Base-by-base conservation (phyloP, 1,284 basidiomycete genomes). In the Ustilago xerochloae region DNA sequence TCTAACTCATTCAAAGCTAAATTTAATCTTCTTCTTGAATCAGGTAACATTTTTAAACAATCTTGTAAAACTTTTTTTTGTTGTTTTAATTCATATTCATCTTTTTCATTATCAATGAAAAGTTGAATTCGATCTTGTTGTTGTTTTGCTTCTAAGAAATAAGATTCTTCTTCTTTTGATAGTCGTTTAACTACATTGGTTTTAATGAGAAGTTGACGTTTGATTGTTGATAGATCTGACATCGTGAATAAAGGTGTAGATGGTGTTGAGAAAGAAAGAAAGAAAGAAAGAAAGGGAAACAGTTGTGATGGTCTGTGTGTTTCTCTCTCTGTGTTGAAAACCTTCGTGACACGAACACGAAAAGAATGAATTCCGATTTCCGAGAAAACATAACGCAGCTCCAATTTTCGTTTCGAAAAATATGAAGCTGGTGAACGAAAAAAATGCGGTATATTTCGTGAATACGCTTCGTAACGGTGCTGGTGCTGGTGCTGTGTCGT, bases 121-220 rank as follows among this genome's bases (percentile, higher is more conserved):
- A 56, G 53, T 13, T 61, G 57, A 24, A 78, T 66, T 0, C 71
- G 69, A 5, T 13, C 48, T 41, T 63, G 43, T 45, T 78, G 75
- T 8, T 78, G 60, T 28, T 60, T 22, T 9, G 75, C 77, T 49
- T 79, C 77, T 1, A 15, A 15, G 9, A 75, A 38, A 46, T 81
- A 81, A 5, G 78, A 70, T 10, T 51, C 39, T 56, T 78, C 75
- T 58, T 81, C 79, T 38, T 78, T 78, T 5, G 75, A 60, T 48
- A 81, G 39, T 6, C 78, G 56, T 47, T 79, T 80, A 2, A 80
- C 74, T 2, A 77, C 77, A 22, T 74, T 74, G 9, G 77, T 77
- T 61, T 80, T 80, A 70, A 80, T 80, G 26, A 35, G 55, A 0
- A 80, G 52, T 47, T 79, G 78, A 35, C 78, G 70, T 48, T 80